Evolutionary conservation across 345 rosid genomes (phyloP), one percentile per base, ranked within the genome.

Genomic region (Populus deltoides): DNA sequence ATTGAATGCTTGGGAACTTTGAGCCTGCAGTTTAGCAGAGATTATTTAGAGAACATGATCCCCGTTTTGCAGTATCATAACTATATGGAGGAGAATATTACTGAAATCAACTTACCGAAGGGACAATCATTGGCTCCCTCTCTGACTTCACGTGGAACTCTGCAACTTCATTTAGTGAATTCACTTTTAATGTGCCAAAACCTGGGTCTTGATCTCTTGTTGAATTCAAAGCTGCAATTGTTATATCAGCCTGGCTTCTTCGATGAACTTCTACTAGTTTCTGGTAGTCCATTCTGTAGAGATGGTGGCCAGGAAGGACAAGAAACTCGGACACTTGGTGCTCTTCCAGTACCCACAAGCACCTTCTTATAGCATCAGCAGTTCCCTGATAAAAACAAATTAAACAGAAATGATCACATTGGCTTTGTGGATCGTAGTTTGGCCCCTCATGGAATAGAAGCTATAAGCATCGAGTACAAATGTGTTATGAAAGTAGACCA

Each of bases 291-390:
- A 92, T 90, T 85, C 31, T 87, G 81, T 94, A 94, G 47, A 94
- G 88, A 88, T 91, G 97, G 73, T 92, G 94, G 7, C 97, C 97
- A 1, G 94, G 97, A 83, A 91, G 93, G 78, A 94, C 79, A 75
- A 92, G 80, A 85, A 87, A 94, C 78, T 92, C 93, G 0, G 84
- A 79, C 53, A 91, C 89, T 7, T 92, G 97, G 47, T 86, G 81
- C 87, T 94, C 97, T 76, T 91, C 97, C 76, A 94, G 80, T 43
- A 91, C 82, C 97, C 97, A 90, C 81, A 90, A 77, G 75, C 97
- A 92, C 79, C 92, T 89, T 84, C 98, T 90, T 43, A 94, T 88
- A 1, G 97, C 97, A 86, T 94, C 98, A 67, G 97, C 98, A 86
- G 85, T 85, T 68, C 98, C 98, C 98, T 91, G 33, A 51, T 8